phyloP scores from a whole-genome alignment of 2,329 filamentous ascomycete species.

The Xenoacremonium recifei region DNA sequence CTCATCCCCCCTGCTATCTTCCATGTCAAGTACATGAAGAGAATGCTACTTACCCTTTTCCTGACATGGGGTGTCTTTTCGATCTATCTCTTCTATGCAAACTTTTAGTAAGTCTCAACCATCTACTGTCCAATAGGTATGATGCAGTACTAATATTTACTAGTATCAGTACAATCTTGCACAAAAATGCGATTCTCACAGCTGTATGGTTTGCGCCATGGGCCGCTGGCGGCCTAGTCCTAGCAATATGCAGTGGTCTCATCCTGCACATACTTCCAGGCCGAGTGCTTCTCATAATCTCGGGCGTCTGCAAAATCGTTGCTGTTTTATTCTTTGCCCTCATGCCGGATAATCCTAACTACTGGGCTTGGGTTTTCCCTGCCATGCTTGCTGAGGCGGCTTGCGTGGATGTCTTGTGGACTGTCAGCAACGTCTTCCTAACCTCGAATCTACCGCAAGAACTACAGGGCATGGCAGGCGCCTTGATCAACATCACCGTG shows the following conservation, averaged over 20 bases:
- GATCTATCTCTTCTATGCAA: constrained; percentile 60
- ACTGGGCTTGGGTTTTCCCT: constrained; percentile 65
- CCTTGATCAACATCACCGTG: constrained; percentile 58
- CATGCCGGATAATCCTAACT: constrained; percentile 49
- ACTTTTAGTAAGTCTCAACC: constrained; percentile 53
- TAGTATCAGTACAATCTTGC: constrained; percentile 52
- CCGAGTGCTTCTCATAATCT: constrained; percentile 49
- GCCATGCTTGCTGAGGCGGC: constrained; percentile 57
- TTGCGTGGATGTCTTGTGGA: constrained; percentile 66
- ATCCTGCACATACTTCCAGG: constrained; percentile 55
- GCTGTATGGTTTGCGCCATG: constrained; percentile 59
- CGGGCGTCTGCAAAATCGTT: constrained; percentile 49
- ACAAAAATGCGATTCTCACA: constrained; percentile 48
- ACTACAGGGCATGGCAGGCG: constrained; percentile 62
- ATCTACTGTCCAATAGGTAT: neutral
- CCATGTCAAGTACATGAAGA: constrained; percentile 57
- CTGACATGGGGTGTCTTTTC: constrained; percentile 53
- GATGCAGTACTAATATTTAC: constrained; percentile 6
- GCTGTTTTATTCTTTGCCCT: constrained; percentile 54
- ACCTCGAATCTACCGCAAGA: constrained; percentile 59
- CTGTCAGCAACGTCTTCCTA: constrained; percentile 64
- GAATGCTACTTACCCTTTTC: constrained; percentile 53
- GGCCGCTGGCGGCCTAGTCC: constrained; percentile 55
- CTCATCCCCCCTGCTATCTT: constrained; percentile 65
- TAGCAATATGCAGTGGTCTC: constrained; percentile 51